Percentiles rank a stretch among this genome's conserved stretches.
These are phyloP conservation scores for Sechiopsis laciniata DNA, from an alignment of 306 rosid genomes.

Conservation along the genomic window DNA sequence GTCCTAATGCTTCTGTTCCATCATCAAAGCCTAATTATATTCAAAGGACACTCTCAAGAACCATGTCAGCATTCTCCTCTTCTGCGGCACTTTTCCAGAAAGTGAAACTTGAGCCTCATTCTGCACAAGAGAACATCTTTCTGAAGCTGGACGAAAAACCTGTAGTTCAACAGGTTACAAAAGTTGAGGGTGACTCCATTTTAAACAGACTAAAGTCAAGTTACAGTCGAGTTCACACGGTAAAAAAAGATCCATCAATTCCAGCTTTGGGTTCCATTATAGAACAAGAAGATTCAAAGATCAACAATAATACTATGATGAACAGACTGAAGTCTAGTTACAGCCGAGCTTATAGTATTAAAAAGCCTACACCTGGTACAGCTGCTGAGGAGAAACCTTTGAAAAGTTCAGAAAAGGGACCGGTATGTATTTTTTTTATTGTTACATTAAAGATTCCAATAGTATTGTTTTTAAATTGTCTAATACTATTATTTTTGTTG, in stretches of 20 bases:
- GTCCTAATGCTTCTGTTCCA: constrained; percentile 33
- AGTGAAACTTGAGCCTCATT: constrained; percentile 23
- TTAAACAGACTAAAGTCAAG: constrained; percentile 55
- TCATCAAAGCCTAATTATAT: constrained; percentile 40
- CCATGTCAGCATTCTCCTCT: constrained; percentile 84
- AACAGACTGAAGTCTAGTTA: constrained; percentile 57
- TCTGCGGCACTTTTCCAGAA: constrained; percentile 93
- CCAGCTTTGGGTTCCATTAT: constrained; percentile 18
- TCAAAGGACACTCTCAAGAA: constrained; percentile 73
- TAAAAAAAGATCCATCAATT: constrained; percentile 30
- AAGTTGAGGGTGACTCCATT: constrained; percentile 39
- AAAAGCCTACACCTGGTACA: constrained; percentile 28
- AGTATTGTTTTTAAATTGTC: constrained; percentile 10
- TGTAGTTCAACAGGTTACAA: constrained; percentile 21
- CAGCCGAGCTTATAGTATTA: constrained; percentile 35
- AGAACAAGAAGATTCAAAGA: constrained; percentile 20
- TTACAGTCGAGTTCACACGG: constrained; percentile 42
- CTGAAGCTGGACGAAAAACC: constrained; percentile 18
- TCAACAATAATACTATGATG: constrained; percentile 36
- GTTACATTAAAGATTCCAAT: background rate
- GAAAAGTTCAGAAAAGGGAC: constrained; percentile 21
- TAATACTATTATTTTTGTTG: constrained; percentile 9
- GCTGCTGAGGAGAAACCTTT: constrained; percentile 22
- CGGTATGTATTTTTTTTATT: constrained; percentile 20
- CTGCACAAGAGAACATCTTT: constrained; percentile 16